Evolutionary conservation across 2,329 filamentous ascomycete species (phyloP), one percentile per base, ranked within the genome.

Genomic region (Aureobasidium sp.): DNA sequence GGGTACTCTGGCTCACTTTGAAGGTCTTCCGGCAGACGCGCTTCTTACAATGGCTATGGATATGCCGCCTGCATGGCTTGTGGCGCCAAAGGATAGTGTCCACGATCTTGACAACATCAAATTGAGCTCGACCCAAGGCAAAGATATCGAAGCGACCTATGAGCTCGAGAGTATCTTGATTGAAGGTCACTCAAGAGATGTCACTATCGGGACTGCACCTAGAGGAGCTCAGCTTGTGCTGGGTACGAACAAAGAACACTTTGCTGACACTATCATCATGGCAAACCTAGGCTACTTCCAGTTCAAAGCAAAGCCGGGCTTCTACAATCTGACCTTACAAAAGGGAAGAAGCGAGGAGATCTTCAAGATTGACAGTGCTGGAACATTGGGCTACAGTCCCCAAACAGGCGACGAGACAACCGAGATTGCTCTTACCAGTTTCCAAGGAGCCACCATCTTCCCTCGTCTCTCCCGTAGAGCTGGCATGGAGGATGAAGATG

Each of bases 231-330:
- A 99, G 72, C 82, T 99, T 34, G 83, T 94, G 15, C 81, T 99
- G 4, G 88, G 86, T 9, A 97, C 93, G 0, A 88, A 92, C 67
- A 84, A 84, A 59, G 83, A 95, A 13, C 86, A 93, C 69, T 86
- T 91, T 65, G 90, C 90, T 2, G 95, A 97, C 73, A 99, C 94
- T 0, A 94, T 97, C 68, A 86, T 99, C 75, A 99, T 99, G 94
- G 89, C 93, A 55, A 99, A 99, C 69, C 77, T 99, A 13, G 94
- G 95, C 15, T 99, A 96, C 76, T 97, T 99, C 78, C 94, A 99
- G 69, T 99, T 99, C 82, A 99, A 99, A 74, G 91, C 93, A 1
- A 97, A 97, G 68, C 94, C 94, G 0, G 94, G 94, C 13, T 86
- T 91, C 71, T 99, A 94, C 81, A 90, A 89, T 66, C 92, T 99